phyloP scores from a whole-genome alignment of 495 filamentous ascomycete genomes.

The Daldinia concentrica region DNA sequence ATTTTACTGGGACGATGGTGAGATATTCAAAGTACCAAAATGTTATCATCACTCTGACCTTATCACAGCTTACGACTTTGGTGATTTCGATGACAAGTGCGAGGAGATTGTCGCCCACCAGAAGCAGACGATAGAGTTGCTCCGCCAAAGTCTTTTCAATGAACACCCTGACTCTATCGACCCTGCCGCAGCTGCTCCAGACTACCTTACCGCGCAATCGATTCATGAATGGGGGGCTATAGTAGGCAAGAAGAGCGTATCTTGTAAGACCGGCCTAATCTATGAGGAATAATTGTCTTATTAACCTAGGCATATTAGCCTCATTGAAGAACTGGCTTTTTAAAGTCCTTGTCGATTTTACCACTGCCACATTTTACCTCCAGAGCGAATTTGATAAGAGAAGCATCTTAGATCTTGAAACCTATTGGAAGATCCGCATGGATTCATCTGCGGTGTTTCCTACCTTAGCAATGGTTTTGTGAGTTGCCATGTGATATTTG shows the following conservation, averaged over 20 bases:
- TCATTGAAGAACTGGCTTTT: constrained; percentile 25
- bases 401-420: constrained; percentile 17
- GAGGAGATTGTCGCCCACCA: constrained; percentile 10
- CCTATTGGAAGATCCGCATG: constrained; percentile 16
- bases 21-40: neutral
- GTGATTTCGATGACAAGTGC: constrained; percentile 17
- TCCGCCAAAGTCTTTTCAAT: constrained; percentile 14
- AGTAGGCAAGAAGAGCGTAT: constrained; percentile 12
- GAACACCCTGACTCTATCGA: constrained; percentile 1
- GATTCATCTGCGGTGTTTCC: constrained; percentile 14
- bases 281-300: neutral
- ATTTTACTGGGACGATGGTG: constrained; percentile 26
- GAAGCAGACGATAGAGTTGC: constrained; percentile 14
- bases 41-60: neutral
- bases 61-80: constrained; percentile 16
- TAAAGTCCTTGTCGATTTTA: constrained; percentile 13
- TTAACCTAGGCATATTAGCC: neutral
- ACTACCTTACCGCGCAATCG: constrained; percentile 14
- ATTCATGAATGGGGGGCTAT: constrained; percentile 23
- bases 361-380: constrained; percentile 6
- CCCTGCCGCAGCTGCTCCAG: constrained; percentile 1
- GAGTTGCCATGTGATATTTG: neutral
- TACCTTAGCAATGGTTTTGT: constrained; percentile 22
- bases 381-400: constrained; percentile 15
- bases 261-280: neutral